A percentile compares a stretch with the other conserved stretches of the same genome.
Conservation (phyloP, 495 filamentous ascomycete genomes). For the Neurospora discreta region DNA sequence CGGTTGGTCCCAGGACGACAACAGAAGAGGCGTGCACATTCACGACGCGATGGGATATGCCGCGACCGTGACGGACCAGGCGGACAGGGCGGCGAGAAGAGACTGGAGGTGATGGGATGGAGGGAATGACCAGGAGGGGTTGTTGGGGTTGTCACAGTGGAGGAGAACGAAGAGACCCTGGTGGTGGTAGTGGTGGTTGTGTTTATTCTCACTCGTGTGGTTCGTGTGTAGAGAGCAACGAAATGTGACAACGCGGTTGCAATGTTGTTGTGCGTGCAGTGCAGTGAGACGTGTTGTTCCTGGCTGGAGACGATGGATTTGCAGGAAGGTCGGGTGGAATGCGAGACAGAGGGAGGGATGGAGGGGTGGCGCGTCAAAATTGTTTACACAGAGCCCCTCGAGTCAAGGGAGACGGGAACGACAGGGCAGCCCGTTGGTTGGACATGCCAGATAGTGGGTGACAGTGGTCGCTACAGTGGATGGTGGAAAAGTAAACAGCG, state of each 20-base stretch:
- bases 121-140: background rate
- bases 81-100: background rate
- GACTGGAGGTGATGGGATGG: background rate
- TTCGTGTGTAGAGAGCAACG: background rate
- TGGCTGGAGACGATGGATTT: background rate
- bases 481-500: background rate
- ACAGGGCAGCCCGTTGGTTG: background rate
- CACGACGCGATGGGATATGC: background rate
- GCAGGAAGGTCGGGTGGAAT: background rate
- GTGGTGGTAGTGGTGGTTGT: background rate
- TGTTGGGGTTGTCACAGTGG: background rate
- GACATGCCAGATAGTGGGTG: background rate
- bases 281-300: background rate
- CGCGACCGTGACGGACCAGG: background rate
- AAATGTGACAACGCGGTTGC: conserved; percentile 1
- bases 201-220: background rate
- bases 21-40: conserved; percentile 4
- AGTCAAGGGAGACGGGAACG: background rate
- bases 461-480: background rate
- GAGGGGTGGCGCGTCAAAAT: background rate
- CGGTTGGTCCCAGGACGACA: background rate
- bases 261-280: background rate
- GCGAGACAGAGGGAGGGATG: background rate
- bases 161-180: background rate
- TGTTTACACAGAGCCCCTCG: background rate